These are phyloP conservation scores for Patellifolia procumbens DNA, from an alignment of 179 eudicot species.

Conservation along the genomic window DNA sequence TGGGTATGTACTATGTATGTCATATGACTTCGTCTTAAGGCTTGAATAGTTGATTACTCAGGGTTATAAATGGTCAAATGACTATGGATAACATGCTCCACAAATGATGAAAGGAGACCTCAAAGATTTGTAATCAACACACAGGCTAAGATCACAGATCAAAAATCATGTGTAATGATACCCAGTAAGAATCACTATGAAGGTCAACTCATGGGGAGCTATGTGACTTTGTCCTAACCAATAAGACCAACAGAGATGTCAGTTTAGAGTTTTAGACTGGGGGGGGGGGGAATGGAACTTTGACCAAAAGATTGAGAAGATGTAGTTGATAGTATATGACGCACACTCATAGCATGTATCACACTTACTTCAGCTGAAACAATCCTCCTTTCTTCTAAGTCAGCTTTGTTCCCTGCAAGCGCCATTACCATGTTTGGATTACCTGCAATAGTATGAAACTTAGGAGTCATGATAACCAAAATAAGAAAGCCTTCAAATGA, in stretches of 20 bases:
- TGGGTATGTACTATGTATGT: too few relatives aligned
- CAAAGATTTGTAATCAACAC: not conserved
- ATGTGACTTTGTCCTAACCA: not conserved
- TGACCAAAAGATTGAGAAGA: not conserved
- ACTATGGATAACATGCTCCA: not conserved
- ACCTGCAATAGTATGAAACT: conserved; percentile 45
- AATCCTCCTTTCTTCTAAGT: conserved; percentile 74
- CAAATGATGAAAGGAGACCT: not conserved
- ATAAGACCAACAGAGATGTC: not conserved
- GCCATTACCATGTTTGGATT: conserved; percentile 97
- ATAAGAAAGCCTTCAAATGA: conserved; percentile 4
- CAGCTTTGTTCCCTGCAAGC: conserved; percentile 89
- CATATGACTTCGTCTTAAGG: too few relatives aligned
- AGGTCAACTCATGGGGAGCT: not conserved
- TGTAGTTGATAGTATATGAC: not conserved
- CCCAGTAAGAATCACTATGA: not conserved
- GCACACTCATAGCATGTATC: too few relatives aligned
- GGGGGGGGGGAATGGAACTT: not conserved
- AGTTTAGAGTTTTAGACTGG: not conserved
- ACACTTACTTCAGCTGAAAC: conserved; percentile 75
- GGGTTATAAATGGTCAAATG: not conserved
- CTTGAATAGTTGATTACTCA: too few relatives aligned
- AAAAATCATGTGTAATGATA: not conserved
- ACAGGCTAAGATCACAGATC: not conserved
- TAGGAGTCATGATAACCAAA: not conserved